phyloP scores from a whole-genome alignment of 306 rosid genomes.

The Sophora flavescens region DNA sequence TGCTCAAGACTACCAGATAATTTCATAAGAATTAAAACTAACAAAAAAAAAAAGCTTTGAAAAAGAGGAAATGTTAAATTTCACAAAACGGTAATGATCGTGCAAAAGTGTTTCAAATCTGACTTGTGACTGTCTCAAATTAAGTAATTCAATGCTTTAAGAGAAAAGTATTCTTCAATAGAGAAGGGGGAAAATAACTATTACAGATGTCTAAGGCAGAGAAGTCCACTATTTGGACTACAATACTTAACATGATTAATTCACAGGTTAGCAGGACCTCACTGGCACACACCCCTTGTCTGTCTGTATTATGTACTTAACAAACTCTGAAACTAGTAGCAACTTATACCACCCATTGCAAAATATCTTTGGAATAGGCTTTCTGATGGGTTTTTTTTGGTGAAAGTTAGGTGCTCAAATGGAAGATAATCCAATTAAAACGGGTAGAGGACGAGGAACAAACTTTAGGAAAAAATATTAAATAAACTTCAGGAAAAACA shows the following conservation, averaged over 20 bases:
- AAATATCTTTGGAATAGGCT: background rate
- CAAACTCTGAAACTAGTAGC: background rate
- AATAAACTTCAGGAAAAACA: background rate
- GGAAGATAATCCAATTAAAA: background rate
- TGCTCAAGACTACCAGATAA: background rate
- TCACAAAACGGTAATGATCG: background rate
- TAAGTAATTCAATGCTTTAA: slow-evolving; percentile 6
- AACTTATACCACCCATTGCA: background rate
- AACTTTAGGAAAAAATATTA: background rate
- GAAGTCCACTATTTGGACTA: background rate
- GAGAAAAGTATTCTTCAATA: background rate
- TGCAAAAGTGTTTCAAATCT: too few relatives aligned
- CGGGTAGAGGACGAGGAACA: background rate
- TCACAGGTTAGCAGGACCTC: background rate
- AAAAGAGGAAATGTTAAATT: background rate
- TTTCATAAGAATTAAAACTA: slow-evolving; percentile 37
- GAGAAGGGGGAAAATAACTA: background rate
- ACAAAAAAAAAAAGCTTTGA: background rate
- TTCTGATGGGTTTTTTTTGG: background rate
- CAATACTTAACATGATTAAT: background rate
- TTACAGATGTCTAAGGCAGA: background rate
- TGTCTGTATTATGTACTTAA: background rate
- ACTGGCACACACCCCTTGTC: background rate
- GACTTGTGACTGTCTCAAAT: background rate
- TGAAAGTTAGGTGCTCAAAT: background rate